Conservation (phyloP, 164 flowering plant species). For the Cinnamomum micranthum region DNA sequence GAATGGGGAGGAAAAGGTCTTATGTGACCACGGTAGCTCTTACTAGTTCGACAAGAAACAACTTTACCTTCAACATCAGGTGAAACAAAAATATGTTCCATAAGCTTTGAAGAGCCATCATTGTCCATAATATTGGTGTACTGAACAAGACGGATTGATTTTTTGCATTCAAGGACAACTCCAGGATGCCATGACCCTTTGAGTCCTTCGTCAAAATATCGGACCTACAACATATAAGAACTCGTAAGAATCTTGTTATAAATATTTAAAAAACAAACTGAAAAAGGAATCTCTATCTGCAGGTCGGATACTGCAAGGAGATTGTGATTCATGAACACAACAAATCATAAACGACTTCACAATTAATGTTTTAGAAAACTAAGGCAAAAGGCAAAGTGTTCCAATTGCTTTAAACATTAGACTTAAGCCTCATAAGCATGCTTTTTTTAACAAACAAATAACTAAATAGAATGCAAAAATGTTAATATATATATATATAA, state of each 20-base stretch:
- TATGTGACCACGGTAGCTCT: constrained; percentile 13
- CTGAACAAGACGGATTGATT: constrained; percentile 7
- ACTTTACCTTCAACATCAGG: background rate
- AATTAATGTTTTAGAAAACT: background rate
- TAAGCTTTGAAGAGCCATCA: constrained; percentile 9
- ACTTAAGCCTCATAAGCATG: no score
- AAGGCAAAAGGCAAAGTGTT: background rate
- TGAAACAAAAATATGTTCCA: constrained; percentile 8
- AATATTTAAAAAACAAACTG: background rate
- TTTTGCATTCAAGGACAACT: constrained; percentile 3
- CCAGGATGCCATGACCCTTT: constrained; percentile 31
- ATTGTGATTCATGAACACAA: background rate
- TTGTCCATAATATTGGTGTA: constrained; percentile 21
- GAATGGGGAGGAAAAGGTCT: constrained; percentile 17
- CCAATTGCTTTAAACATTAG: background rate
- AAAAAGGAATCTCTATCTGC: background rate
- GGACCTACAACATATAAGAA: constrained; percentile 18
- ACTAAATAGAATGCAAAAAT: no score
- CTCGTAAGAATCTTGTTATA: background rate
- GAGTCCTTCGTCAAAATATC: constrained; percentile 24
- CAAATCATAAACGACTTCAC: background rate
- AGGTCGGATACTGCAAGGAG: background rate
- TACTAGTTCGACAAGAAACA: background rate
- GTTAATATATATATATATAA: no score
- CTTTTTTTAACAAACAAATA: no score